Evolutionary conservation across 2,329 filamentous ascomycete species (phyloP).

Genomic region (Dactylonectria macrodidyma): DNA sequence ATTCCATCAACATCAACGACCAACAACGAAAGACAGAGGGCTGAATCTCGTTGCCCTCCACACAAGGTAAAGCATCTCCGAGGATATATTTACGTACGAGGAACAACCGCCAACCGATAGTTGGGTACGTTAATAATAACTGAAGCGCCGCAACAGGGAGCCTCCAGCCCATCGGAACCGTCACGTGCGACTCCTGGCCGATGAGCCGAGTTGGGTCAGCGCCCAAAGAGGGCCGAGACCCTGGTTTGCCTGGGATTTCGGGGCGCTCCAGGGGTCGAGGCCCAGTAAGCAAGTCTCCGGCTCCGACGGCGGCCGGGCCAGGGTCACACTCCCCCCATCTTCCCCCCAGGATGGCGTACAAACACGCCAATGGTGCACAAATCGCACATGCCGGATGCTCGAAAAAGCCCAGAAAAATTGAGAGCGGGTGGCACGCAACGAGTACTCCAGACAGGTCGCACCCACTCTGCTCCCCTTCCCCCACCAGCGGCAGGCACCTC

Average conservation of each 20-base stretch:
- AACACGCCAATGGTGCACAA: not conserved
- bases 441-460: not conserved
- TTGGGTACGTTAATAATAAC: not conserved
- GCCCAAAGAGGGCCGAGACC: slow-evolving; percentile 31
- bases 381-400: slow-evolving; percentile 7
- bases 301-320: slow-evolving; percentile 32
- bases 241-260: slow-evolving; percentile 4
- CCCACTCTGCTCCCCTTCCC: not conserved
- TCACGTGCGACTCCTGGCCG: slow-evolving; percentile 25
- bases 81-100: too few relatives aligned
- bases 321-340: not conserved
- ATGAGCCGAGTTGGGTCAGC: slow-evolving; percentile 23
- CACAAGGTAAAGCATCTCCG: too few relatives aligned
- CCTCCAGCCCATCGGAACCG: slow-evolving; percentile 22
- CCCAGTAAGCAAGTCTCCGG: slow-evolving; percentile 23
- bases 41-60: too few relatives aligned
- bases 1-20: too few relatives aligned
- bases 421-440: not conserved
- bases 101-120: too few relatives aligned
- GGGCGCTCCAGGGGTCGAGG: slow-evolving; percentile 17
- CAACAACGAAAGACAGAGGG: too few relatives aligned
- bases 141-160: slow-evolving; percentile 8
- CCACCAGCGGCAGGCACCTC: slow-evolving; percentile 18
- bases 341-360: not conserved
- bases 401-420: not conserved